Evolutionary conservation across 805 yeast species (phyloP).

Genomic region (Blastobotrys attinorum): DNA sequence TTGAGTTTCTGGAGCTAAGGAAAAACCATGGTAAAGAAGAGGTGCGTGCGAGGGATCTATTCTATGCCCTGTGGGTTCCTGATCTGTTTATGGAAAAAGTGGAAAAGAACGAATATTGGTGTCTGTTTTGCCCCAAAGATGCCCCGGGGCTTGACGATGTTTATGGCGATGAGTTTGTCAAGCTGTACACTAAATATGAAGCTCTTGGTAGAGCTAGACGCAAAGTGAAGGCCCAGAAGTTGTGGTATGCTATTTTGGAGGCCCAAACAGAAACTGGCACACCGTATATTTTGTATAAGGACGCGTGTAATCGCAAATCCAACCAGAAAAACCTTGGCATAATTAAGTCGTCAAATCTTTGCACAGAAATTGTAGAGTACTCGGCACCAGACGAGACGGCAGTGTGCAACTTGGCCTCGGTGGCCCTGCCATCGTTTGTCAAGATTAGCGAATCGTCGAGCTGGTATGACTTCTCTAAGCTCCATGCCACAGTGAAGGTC

Average conservation of each 20-base stretch:
- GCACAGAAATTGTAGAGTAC: conserved; percentile 87
- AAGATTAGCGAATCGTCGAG: conserved; percentile 36
- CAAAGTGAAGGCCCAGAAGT: conserved; percentile 68
- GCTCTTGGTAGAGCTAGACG: conserved; percentile 48
- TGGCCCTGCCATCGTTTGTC: conserved; percentile 76
- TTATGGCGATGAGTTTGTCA: conserved; percentile 72
- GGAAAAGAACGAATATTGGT: conserved; percentile 67
- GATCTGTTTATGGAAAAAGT: conserved; percentile 88
- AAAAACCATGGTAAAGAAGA: conserved; percentile 95
- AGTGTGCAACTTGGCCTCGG: conserved; percentile 88
- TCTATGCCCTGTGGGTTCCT: conserved; percentile 89
- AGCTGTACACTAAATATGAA: conserved; percentile 63
- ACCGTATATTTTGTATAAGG: conserved; percentile 91
- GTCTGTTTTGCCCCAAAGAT: conserved; percentile 75
- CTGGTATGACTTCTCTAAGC: conserved; percentile 55
- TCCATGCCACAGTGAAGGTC: conserved; percentile 68
- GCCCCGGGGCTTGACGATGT: conserved; percentile 76
- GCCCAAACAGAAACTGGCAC: conserved; percentile 93
- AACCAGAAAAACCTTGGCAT: conserved; percentile 86
- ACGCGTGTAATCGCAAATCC: conserved; percentile 77
- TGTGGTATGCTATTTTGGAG: conserved; percentile 79
- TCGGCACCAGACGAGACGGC: conserved; percentile 84
- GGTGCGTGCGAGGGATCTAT: conserved; percentile 80
- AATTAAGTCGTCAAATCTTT: conserved; percentile 84
- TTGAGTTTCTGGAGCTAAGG: conserved; percentile 71